Conservation (phyloP, 2,329 filamentous ascomycete species). For the Escovopsis weberi region DNA sequence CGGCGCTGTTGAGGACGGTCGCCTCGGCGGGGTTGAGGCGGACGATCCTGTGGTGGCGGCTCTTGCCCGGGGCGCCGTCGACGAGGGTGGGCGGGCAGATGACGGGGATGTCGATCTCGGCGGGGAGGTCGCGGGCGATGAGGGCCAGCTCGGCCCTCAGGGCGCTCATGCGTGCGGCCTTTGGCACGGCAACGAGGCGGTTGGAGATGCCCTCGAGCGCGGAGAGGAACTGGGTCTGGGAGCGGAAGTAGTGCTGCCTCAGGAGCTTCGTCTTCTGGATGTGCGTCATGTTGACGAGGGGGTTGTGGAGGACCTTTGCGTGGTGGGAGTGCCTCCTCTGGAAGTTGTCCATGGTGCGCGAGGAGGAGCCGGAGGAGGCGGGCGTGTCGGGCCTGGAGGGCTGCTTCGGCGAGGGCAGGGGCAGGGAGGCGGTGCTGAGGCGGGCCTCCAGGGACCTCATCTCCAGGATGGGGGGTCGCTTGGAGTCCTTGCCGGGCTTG, state of each 20-base stretch:
- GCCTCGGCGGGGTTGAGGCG: constrained; percentile 72
- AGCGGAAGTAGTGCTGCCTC: constrained; percentile 70
- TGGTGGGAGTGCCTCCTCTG: constrained; percentile 47
- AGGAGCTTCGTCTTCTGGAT: constrained; percentile 58
- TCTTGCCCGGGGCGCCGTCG: constrained; percentile 58
- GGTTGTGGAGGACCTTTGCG: constrained; percentile 39
- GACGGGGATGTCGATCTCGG: constrained; percentile 70
- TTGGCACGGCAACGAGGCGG: constrained; percentile 68
- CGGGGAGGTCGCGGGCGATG: constrained; percentile 66
- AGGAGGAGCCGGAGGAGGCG: constrained; percentile 35
- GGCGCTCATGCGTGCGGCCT: constrained; percentile 66
- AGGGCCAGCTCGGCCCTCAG: constrained; percentile 67
- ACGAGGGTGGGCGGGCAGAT: constrained; percentile 64
- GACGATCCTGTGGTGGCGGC: constrained; percentile 69
- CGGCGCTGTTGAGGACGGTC: constrained; percentile 73
- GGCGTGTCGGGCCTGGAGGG: constrained; percentile 42
- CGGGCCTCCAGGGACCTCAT: constrained; percentile 42
- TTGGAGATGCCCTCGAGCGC: constrained; percentile 76
- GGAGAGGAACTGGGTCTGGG: constrained; percentile 65
- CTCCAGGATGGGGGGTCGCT: constrained; percentile 35
- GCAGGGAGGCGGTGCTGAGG: constrained; percentile 53
- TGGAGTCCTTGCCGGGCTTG: constrained; percentile 22
- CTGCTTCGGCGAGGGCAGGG: constrained; percentile 42
- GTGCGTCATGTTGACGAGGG: constrained; percentile 43
- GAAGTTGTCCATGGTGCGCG: constrained; percentile 33